Conservation (phyloP, 371 early-diverging fungal genomes). For the Entomophthora muscae region DNA sequence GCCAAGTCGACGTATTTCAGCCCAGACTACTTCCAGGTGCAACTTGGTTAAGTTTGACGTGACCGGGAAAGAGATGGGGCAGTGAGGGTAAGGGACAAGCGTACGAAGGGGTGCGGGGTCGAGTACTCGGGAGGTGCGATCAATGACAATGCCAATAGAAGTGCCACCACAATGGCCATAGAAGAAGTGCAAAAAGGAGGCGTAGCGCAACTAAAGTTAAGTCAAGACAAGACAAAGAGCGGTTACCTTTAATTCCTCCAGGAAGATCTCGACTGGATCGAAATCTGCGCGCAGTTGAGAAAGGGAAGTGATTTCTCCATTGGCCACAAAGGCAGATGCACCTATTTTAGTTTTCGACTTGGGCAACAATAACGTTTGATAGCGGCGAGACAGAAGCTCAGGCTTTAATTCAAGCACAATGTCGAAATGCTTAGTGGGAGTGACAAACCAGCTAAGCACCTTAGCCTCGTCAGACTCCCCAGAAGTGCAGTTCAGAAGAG, state of each 20-base stretch:
- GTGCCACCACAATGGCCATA: conserved; percentile 61
- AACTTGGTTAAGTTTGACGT: background rate
- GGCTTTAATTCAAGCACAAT: conserved; percentile 38
- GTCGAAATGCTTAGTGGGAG: conserved; percentile 48
- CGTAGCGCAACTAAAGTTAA: conserved; percentile 11
- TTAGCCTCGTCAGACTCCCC: background rate
- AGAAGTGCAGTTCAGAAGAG: background rate
- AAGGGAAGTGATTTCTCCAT: conserved; percentile 12
- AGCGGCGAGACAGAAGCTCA: conserved; percentile 33
- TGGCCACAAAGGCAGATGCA: background rate
- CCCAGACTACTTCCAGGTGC: background rate
- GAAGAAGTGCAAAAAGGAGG: conserved; percentile 41
- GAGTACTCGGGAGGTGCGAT: background rate
- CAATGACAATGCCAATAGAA: conserved; percentile 37
- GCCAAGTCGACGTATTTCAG: background rate
- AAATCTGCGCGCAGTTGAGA: conserved; percentile 23
- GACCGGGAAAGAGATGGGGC: background rate
- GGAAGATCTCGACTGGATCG: conserved; percentile 38
- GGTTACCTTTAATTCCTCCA: conserved; percentile 36
- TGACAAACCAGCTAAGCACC: conserved; percentile 30
- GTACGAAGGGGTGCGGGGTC: background rate
- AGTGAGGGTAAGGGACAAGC: background rate
- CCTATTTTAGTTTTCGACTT: too few species aligned
- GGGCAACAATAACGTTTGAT: conserved; percentile 26
- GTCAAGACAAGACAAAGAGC: background rate